phyloP scores from a whole-genome alignment of 768 basidiomycete genomes.

The Crassisporium funariophilum region DNA sequence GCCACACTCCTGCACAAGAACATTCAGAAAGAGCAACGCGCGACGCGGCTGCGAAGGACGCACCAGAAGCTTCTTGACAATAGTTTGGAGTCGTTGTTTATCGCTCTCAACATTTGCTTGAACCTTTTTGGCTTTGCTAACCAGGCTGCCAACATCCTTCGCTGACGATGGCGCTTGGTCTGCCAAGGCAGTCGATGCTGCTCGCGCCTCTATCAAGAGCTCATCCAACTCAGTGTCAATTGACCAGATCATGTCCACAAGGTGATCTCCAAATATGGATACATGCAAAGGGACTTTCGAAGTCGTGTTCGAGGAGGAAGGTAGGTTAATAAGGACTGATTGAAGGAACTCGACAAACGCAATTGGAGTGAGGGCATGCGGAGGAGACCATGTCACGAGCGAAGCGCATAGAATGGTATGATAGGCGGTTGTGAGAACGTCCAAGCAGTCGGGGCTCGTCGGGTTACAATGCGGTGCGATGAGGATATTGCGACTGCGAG shows the following conservation, averaged over 20 bases:
- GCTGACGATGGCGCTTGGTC: constrained; percentile 32
- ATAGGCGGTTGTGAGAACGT: constrained; percentile 66
- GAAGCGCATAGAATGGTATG: constrained; percentile 66
- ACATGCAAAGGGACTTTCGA: constrained; percentile 48
- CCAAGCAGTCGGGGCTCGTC: constrained; percentile 51
- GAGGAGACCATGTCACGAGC: constrained; percentile 57
- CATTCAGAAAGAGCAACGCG: constrained; percentile 6
- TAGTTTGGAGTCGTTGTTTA: constrained; percentile 55
- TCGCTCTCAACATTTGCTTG: constrained; percentile 63
- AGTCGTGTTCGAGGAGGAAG: constrained; percentile 68
- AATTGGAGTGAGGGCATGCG: constrained; percentile 46
- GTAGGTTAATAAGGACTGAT: constrained; percentile 59
- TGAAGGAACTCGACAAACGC: constrained; percentile 65
- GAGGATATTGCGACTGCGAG: constrained; percentile 60
- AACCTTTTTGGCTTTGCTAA: constrained; percentile 43
- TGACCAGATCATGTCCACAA: constrained; percentile 84
- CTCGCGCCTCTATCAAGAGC: constrained; percentile 55
- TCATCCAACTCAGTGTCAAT: constrained; percentile 80
- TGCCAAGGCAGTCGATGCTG: constrained; percentile 35
- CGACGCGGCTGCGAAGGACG: constrained; percentile 24
- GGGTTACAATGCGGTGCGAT: constrained; percentile 61
- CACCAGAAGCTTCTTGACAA: constrained; percentile 68
- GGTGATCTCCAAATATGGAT: constrained; percentile 59
- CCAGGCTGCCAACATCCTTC: constrained; percentile 20
- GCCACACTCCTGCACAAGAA: constrained; percentile 47